Evolutionary conservation across 2,329 filamentous ascomycete species (phyloP), one percentile per base, ranked within the genome.

Genomic region (Microdochium trichocladiopsis): DNA sequence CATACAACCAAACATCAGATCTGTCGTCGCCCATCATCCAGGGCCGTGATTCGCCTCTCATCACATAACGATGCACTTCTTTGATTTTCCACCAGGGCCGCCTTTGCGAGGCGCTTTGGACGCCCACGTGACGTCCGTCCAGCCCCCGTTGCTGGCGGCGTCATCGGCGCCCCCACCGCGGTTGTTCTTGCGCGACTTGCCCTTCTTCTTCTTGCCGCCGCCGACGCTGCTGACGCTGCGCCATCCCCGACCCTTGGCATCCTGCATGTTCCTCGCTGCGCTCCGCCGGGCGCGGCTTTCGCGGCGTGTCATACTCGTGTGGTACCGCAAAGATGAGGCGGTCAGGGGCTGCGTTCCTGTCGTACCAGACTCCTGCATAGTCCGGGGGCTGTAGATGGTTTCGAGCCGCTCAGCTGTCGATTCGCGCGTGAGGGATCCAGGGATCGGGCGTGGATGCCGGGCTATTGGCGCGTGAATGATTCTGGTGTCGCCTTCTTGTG

Each of bases 181-280:
- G 53, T 56, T 55, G 49, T 63, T 63, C 51, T 68, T 68, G 59
- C 67, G 70, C 55, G 66, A 72, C 57, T 71, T 68, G 48, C 63
- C 63, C 62, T 69, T 71, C 50, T 66, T 68, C 55, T 67, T 69
- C 50, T 60, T 62, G 3, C 18, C 18, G 21, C n/a, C 18, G 21
- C 21, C 41, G 3, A 18, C 18, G 21, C 41, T 45, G 14, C 41
- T 18, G 41, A 16, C 18, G 49, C 72, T 67, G 36, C 65, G 72
- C 80, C 82, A 85, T 1, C 82, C 81, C 28, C 72, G 73, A 58
- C 73, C 75, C 67, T 77, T 81, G 1, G 82, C 82, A 55, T 84
- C 81, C 18, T 77, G 73, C 25, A 85, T 79, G 57, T 85, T 86
- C 66, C 79, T 83, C 10, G 80, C 75, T 5, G 82, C 82, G 52